Base-by-base conservation (phyloP, 2,329 filamentous ascomycete species). In the Coniochaeta hoffmannii region DNA sequence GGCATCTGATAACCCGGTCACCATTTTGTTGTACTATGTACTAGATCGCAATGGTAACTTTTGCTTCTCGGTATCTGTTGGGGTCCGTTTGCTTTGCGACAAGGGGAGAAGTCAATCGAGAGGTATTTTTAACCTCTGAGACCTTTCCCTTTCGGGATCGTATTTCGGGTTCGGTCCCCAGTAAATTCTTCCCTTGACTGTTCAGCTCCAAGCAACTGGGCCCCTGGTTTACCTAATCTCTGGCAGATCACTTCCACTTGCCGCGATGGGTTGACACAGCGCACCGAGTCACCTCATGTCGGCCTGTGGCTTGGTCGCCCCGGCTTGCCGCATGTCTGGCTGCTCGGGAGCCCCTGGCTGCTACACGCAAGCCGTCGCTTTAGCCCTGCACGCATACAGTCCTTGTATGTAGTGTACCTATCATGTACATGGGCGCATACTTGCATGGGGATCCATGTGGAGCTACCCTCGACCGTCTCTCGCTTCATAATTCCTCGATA, bases 281-380 rank as follows among this genome's bases (percentile, higher is more conserved):
- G 41, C 26, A 34, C 55, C 59, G 51, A 56, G 59, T 60, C 51
- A 57, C 59, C 58, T 57, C 4, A 15, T 41, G 36, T 22, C 41
- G 56, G 46, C 46, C 53, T 60, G 58, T 58, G 60, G 57, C 58
- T 60, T 58, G 59, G 58, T 35, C 41, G 53, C 57, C 54, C 51
- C 53, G 53, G 53, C 50, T 55, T 57, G 41, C 56, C 41, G 41
- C 41, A 46, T 46, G 41, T 46, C 24, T 46, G 41, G 41, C 6
- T 41, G 17, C 36, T 28, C 41, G 41, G 41, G 24, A 28, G 26
- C 22, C 41, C 38, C 41, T 46, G 41, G 41, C 36, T n/a, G 30
- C 30, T 28, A 15, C 41, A 28, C 26, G 22, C 41, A 46, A 46
- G 41, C 41, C 41, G 22, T 46, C 41, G 15, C 9, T 44, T 17